phyloP scores from a whole-genome alignment of 2,329 filamentous ascomycete genomes.

The Neofusicoccum umdonicola region DNA sequence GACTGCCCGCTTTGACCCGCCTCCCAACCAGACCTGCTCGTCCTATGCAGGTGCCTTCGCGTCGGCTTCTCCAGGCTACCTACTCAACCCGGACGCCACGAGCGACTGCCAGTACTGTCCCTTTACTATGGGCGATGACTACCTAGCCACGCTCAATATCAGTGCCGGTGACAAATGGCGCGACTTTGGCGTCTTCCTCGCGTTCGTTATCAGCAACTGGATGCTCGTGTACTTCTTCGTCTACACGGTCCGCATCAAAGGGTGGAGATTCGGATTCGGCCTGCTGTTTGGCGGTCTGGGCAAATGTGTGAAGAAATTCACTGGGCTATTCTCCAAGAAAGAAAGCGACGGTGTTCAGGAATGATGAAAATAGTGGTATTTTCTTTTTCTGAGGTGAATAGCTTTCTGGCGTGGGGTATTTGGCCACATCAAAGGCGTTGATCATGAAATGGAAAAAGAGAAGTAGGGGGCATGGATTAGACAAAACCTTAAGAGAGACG shows the following conservation, averaged over 20 bases:
- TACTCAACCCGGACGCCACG: constrained; percentile 61
- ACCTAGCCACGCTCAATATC: constrained; percentile 60
- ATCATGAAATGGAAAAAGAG: not conserved
- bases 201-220: constrained; percentile 70
- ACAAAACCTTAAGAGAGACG: not conserved
- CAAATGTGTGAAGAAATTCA: constrained; percentile 24
- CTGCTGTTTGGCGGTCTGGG: constrained; percentile 53
- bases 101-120: constrained; percentile 68
- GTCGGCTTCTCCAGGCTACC: constrained; percentile 55
- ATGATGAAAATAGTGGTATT: not conserved
- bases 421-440: too few relatives aligned
- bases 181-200: constrained; percentile 70
- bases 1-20: constrained; percentile 63
- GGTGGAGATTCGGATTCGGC: constrained; percentile 69
- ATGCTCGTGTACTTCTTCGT: constrained; percentile 73
- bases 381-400: too few relatives aligned
- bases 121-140: constrained; percentile 64
- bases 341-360: not conserved
- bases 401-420: too few relatives aligned
- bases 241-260: constrained; percentile 67
- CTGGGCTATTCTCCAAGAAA: not conserved
- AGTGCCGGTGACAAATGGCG: constrained; percentile 64
- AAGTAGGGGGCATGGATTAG: not conserved
- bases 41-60: constrained; percentile 64
- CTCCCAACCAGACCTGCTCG: constrained; percentile 61